phyloP scores from a whole-genome alignment of 768 basidiomycete genomes.

The Agaricus blazei region DNA sequence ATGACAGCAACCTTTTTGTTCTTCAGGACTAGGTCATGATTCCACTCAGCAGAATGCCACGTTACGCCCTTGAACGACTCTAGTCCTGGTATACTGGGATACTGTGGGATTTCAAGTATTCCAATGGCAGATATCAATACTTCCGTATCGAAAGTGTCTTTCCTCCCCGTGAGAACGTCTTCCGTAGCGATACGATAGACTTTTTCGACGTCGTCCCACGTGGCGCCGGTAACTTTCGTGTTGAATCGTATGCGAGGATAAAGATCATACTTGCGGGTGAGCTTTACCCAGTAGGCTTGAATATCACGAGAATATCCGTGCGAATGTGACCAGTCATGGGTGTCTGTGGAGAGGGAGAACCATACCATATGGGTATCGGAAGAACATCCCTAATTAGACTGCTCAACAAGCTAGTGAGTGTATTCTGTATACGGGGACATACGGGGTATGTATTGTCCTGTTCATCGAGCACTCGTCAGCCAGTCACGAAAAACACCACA shows the following conservation, averaged over 20 bases:
- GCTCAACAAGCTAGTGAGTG: not conserved
- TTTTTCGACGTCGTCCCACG: constrained; percentile 37
- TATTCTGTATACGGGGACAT: not conserved
- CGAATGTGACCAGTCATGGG: constrained; percentile 38
- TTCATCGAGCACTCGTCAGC: not conserved
- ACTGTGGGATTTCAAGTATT: constrained; percentile 37
- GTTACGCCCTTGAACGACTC: constrained; percentile 39
- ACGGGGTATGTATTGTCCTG: constrained; percentile 35
- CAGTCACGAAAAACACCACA: not conserved
- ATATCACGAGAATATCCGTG: constrained; percentile 38
- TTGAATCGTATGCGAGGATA: constrained; percentile 36
- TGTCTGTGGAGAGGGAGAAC: constrained; percentile 44
- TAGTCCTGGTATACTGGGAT: constrained; percentile 27
- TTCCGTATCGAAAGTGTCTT: constrained; percentile 29
- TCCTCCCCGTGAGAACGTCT: constrained; percentile 26
- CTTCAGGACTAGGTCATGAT: constrained; percentile 29
- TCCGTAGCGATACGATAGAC: constrained; percentile 32
- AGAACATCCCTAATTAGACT: constrained; percentile 30
- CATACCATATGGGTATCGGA: constrained; percentile 38
- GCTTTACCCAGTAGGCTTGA: constrained; percentile 35
- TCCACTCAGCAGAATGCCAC: constrained; percentile 55
- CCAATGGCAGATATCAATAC: constrained; percentile 49
- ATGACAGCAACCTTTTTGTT: constrained; percentile 51
- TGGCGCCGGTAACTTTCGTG: constrained; percentile 35
- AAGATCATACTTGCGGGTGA: constrained; percentile 38